Conservation (phyloP, 1,139 yeast genomes). For the Candida sp. region DNA sequence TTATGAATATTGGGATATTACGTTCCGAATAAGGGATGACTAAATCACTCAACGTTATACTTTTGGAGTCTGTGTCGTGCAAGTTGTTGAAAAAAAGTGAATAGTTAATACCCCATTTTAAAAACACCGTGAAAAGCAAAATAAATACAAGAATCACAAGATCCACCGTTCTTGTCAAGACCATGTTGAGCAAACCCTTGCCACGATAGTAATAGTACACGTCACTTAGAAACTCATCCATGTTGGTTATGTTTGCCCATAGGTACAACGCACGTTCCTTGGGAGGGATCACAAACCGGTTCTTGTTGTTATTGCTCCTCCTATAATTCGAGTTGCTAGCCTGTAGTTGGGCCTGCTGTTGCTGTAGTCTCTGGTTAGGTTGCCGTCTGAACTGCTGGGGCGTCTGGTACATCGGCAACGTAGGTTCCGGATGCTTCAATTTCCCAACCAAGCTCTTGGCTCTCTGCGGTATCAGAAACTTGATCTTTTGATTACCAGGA, state of each 20-base stretch:
- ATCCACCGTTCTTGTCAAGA: conserved; percentile 67
- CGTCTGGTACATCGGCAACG: conserved; percentile 10
- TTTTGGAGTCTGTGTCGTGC: conserved; percentile 15
- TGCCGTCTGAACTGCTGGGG: conserved; percentile 12
- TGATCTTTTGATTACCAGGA: conserved; percentile 7
- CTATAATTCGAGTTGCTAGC: conserved; percentile 13
- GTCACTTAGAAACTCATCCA: conserved; percentile 84
- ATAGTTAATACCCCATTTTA: conserved; percentile 87
- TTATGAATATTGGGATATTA: conserved; percentile 52
- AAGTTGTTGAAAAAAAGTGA: conserved; percentile 29
- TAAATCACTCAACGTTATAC: conserved; percentile 46
- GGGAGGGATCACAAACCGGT: conserved; percentile 48
- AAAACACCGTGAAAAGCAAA: conserved; percentile 74
- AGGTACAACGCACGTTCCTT: conserved; percentile 88
- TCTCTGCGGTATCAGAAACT: conserved; percentile 13
- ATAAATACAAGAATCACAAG: conserved; percentile 78
- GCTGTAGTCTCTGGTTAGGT: conserved; percentile 3
- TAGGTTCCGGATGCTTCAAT: conserved; percentile 3
- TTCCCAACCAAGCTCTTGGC: conserved; percentile 6
- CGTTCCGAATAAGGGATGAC: conserved; percentile 64
- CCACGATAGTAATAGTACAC: conserved; percentile 86
- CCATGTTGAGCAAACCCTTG: conserved; percentile 80
- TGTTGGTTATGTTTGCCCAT: conserved; percentile 95
- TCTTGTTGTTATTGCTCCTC: conserved; percentile 16
- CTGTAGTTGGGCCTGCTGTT: conserved; percentile 6